Evolutionary conservation across 169 alveolate genomes (phyloP), one percentile per base, ranked within the genome.

Genomic region (Toxoplasma gondii): DNA sequence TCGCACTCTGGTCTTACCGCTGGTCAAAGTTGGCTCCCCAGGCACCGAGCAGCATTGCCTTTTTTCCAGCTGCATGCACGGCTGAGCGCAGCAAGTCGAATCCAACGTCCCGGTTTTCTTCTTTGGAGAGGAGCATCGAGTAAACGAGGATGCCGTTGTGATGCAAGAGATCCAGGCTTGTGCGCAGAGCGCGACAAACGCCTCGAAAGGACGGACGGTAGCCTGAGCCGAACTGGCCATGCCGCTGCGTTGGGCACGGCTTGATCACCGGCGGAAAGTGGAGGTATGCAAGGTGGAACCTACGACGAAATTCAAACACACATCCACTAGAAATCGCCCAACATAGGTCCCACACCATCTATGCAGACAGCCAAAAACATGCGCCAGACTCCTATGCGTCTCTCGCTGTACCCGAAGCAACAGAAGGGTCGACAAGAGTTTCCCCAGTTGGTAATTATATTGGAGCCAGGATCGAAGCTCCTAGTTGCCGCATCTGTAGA

Each of bases 171-270:
- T 82, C 67, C 17, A 24, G 41, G 0, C 49, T 36, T 0, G 38
- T 24, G 41, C 67, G 58, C 31, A 82, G 90, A 34, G 90, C 22
- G 43, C 90, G 54, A 43, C 58, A 80, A 31, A 92, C 27, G 86
- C 94, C 94, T 29, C 87, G 91, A 27, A 92, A 44, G 43, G 94
- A 82, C 34, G 94, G 94, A 39, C 94, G 91, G 43, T 74, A 92
- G 67, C 94, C 81, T 12, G 91, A 86, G 27, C 94, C 94, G 41
- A 92, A 92, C 92, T 92, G 94, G 38, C 94, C 94, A 58, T 78
- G 87, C 41, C 92, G 45, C 38, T 92, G 86, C 39, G 70, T 5
- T 31, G 86, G 84, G 38, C 78, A 24, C 54, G 58, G 64, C 34
- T 74, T 82, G 81, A 83, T 70, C 44, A 24, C 74, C 36, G 94